Evolutionary conservation across 306 rosid species (phyloP).

Genomic region (Carpinus viminea): DNA sequence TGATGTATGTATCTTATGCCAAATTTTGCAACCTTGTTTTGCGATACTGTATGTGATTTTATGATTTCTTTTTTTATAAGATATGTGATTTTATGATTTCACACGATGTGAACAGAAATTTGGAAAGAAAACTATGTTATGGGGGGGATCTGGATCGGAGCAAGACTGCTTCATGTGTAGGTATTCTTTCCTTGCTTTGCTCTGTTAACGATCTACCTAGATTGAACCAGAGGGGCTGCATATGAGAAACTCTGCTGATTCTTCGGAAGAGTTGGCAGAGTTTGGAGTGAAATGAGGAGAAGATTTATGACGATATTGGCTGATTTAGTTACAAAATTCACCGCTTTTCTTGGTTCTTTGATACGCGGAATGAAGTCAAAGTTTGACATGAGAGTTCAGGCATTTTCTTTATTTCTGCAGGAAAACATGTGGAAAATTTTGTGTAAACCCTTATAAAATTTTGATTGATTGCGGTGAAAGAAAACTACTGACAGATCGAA

Average conservation of each 20-base stretch:
- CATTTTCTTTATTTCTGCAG: not conserved
- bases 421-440: not conserved
- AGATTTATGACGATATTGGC: not conserved
- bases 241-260: not conserved
- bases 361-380: not conserved
- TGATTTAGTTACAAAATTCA: not conserved
- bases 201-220: not conserved
- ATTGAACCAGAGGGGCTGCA: not conserved
- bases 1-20: not conserved
- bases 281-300: constrained; percentile 1
- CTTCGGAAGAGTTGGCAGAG: not conserved
- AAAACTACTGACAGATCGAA: not conserved
- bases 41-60: not conserved
- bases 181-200: not conserved
- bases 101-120: too few species aligned
- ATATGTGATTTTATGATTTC: not conserved
- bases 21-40: not conserved
- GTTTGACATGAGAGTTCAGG: not conserved
- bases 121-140: too few species aligned
- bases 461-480: not conserved
- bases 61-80: not conserved
- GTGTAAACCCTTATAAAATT: not conserved
- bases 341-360: too few species aligned
- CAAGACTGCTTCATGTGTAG: too few species aligned
- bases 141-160: too few species aligned